A percentile compares a stretch with the other conserved stretches of the same genome.
These are phyloP conservation scores for Vaccinium vitisidaea DNA, from an alignment of 148 eudicot species.

Conservation along the genomic window DNA sequence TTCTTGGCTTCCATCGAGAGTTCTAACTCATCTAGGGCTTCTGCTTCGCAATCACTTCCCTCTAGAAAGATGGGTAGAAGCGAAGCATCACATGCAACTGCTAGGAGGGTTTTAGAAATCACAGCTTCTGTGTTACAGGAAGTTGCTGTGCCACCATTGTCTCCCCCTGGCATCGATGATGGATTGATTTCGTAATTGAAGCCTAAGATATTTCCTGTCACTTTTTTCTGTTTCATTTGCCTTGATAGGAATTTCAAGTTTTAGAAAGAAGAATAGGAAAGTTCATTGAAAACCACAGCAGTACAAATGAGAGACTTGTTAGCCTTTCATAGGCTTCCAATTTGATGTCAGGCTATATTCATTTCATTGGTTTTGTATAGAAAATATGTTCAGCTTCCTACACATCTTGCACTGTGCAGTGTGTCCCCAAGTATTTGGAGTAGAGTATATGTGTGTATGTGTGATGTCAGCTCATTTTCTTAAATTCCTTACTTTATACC, in stretches of 20 bases:
- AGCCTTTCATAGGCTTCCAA: not conserved
- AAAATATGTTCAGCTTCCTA: not conserved
- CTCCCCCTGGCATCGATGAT: conserved; percentile 57
- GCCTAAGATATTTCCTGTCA: conserved; percentile 24
- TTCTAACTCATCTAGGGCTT: conserved; percentile 47
- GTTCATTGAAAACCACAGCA: not conserved
- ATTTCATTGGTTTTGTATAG: not conserved
- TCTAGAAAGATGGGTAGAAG: conserved; percentile 53
- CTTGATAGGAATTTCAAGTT: not conserved
- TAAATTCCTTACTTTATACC: too few species aligned
- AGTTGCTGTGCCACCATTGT: conserved; percentile 70
- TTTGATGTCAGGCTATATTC: not conserved
- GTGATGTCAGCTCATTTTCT: too few species aligned
- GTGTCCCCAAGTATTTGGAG: too few species aligned
- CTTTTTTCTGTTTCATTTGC: not conserved
- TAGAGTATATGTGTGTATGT: too few species aligned
- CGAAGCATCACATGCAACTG: conserved; percentile 46
- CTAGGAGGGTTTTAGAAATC: conserved; percentile 48
- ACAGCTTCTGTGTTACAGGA: conserved; percentile 30
- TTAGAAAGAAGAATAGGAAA: not conserved
- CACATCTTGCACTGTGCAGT: too few species aligned
- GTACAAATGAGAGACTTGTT: not conserved
- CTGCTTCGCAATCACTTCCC: conserved; percentile 25
- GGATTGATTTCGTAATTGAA: conserved; percentile 24
- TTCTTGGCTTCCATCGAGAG: conserved; percentile 54